Percentiles rank a stretch among this genome's conserved stretches.
Conservation (phyloP, 1,284 basidiomycete species). For the Naganishia sp. region DNA sequence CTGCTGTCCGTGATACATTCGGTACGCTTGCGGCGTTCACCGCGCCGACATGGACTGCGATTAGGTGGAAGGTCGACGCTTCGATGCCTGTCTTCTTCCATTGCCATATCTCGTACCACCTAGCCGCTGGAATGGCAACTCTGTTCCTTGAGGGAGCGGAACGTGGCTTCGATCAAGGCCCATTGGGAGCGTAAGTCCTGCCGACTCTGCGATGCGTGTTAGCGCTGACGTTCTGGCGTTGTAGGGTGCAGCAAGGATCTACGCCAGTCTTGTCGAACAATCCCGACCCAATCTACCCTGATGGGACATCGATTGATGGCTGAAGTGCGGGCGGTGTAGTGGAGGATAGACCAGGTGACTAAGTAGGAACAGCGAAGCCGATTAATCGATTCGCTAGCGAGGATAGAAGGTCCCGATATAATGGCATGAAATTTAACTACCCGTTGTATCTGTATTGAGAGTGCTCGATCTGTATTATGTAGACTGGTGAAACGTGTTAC, state of each 20-base stretch:
- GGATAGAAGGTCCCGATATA: no score
- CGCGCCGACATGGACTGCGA: constrained; percentile 25
- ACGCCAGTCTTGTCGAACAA: constrained; percentile 16
- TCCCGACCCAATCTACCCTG: constrained; percentile 12
- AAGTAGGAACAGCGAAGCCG: no score
- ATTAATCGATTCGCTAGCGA: no score
- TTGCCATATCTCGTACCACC: constrained; percentile 29
- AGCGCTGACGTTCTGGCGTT: background rate
- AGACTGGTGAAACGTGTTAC: no score
- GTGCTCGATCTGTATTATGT: no score
- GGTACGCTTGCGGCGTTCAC: constrained; percentile 24
- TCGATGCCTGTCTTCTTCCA: constrained; percentile 21
- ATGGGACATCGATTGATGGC: constrained; percentile 1
- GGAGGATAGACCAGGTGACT: no score
- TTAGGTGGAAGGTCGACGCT: constrained; percentile 23
- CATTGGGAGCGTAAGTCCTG: constrained; percentile 12
- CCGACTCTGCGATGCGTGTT: background rate
- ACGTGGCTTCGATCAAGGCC: constrained; percentile 11
- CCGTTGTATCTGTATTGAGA: no score
- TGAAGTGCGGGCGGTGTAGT: background rate
- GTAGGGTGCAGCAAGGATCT: constrained; percentile 19
- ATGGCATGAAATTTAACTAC: no score
- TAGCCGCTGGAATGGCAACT: constrained; percentile 27
- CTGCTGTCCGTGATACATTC: constrained; percentile 25
- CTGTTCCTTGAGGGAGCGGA: constrained; percentile 28